Evolutionary conservation across 805 yeast genomes (phyloP), one percentile per base, ranked within the genome.

Genomic region (Wickerhamiella dianesei): DNA sequence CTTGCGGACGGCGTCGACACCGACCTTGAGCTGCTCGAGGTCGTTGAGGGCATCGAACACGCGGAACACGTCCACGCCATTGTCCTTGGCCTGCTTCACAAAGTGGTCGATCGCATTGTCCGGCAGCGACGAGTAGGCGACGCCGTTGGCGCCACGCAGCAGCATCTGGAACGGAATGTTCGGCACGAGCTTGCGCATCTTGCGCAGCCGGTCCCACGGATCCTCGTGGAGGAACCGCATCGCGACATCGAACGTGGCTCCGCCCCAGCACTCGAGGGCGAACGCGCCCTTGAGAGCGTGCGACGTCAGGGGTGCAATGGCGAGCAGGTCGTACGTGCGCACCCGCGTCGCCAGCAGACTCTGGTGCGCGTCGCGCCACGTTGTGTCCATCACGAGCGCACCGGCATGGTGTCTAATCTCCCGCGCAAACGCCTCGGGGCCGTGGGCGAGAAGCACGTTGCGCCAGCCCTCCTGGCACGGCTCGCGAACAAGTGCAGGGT

Each of bases 301-400:
- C 2, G 96, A 84, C 29, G 99, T 92, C 48, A 94, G 77, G 50
- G 87, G 88, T 19, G 98, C 99, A 70, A 92, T 85, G 57, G 87
- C 82, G 45, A 81, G 70, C 60, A 92, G 71, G 67, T 92, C 99
- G 56, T 83, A 75, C 20, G 98, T 92, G 69, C 99, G 80, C 36
- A 92, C 94, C 69, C 98, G 82, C 39, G 99, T 92, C 8, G 99
- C 99, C 61, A 92, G 74, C 57, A 92, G 70, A 20, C 96, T 88
- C 73, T 92, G 99, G 69, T 92, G 98, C 35, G 98, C 98, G 68
- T 92, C 99, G 79, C 99, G 86, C 99, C 99, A 92, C 8, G 99
- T 92, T 47, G 99, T 92, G 66, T 92, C 99, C 85, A 94, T 92
- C 59, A 92, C 69, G 65, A 92, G 72, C 55, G 95, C 80, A 59